These are phyloP conservation scores for Blastobotrys muscicola DNA, from an alignment of 805 yeast genomes.

Conservation along the genomic window DNA sequence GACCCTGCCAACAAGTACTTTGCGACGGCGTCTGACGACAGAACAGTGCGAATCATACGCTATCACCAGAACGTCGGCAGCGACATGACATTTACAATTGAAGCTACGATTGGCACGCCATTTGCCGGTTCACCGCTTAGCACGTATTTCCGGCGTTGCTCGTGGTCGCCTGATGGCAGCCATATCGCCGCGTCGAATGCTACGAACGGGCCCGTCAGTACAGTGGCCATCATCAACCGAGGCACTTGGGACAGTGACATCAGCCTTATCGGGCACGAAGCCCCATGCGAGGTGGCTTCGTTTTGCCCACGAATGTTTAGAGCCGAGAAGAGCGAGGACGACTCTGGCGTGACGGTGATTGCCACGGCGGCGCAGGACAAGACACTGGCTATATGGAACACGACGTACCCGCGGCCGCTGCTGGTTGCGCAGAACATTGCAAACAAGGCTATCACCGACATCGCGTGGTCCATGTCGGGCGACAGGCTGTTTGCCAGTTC, in stretches of 20 bases:
- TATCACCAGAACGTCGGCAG: conserved; percentile 60
- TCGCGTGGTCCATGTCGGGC: conserved; percentile 85
- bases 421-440: conserved; percentile 71
- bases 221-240: conserved; percentile 50
- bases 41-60: conserved; percentile 80
- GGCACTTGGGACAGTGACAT: conserved; percentile 60
- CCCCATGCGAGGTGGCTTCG: conserved; percentile 55
- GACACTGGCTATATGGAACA: conserved; percentile 81
- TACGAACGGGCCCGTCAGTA: conserved; percentile 55
- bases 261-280: conserved; percentile 59
- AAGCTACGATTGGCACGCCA: conserved; percentile 73
- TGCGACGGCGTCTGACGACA: conserved; percentile 94
- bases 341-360: conserved; percentile 52
- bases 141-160: conserved; percentile 67
- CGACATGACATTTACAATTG: conserved; percentile 78
- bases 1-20: conserved; percentile 98
- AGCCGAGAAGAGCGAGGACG: conserved; percentile 4
- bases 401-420: conserved; percentile 64
- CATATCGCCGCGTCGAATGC: conserved; percentile 61
- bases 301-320: conserved; percentile 38
- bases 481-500: conserved; percentile 63
- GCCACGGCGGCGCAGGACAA: conserved; percentile 97
- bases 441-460: conserved; percentile 72
- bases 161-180: conserved; percentile 74
- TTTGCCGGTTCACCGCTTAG: conserved; percentile 84